Percentiles rank a stretch among this genome's conserved stretches.
Evolutionary conservation across 306 rosid genomes (phyloP).

Genomic region (Trifolium fragiferum): DNA sequence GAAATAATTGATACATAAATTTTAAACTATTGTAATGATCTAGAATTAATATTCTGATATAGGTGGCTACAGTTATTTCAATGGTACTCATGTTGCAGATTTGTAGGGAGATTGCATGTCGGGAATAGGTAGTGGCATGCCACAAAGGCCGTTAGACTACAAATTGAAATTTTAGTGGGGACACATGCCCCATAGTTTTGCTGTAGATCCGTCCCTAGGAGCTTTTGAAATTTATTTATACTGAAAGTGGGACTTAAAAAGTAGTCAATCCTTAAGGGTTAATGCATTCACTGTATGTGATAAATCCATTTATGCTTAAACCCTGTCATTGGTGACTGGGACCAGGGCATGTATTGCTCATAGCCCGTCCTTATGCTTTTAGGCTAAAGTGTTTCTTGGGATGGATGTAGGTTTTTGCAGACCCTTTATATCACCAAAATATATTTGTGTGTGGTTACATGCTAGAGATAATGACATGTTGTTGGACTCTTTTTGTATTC

Average conservation of each 20-base stretch:
- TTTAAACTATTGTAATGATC: too few relatives aligned
- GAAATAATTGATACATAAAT: too few relatives aligned
- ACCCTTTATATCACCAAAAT: conserved; percentile 1
- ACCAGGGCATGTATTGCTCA: background rate
- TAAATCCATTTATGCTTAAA: conserved; percentile 8
- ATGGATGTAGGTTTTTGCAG: conserved; percentile 33
- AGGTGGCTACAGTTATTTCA: too few relatives aligned
- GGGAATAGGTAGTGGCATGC: too few relatives aligned
- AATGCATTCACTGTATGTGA: background rate
- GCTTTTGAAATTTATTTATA: conserved; percentile 16
- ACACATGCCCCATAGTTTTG: too few relatives aligned
- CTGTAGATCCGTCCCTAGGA: too few relatives aligned
- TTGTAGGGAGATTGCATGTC: too few relatives aligned
- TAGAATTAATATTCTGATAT: too few relatives aligned
- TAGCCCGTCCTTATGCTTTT: conserved; percentile 6
- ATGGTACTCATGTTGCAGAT: too few relatives aligned
- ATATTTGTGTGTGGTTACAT: conserved; percentile 16
- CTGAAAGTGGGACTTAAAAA: background rate
- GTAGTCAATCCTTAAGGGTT: conserved; percentile 6
- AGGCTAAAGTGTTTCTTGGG: conserved; percentile 31
- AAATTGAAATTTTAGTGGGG: too few relatives aligned
- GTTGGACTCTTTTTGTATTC: conserved; percentile 34
- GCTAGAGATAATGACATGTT: conserved; percentile 17
- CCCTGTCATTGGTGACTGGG: conserved; percentile 14
- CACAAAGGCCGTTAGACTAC: too few relatives aligned